Base-by-base conservation (phyloP, 371 early-diverging fungal species). In the Dentiscutata heterogama region DNA sequence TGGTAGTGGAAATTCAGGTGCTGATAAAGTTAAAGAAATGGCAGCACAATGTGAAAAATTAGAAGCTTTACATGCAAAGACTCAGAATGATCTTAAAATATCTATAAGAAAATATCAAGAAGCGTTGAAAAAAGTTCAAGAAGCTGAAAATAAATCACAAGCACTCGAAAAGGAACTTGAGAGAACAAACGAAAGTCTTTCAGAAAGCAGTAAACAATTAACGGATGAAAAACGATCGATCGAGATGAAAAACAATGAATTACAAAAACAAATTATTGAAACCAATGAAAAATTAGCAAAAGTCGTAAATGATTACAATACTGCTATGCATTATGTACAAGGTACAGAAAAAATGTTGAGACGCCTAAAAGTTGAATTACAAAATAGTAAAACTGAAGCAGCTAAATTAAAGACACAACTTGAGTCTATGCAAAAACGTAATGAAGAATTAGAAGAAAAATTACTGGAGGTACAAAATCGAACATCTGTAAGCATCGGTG, bases 311-410 rank as follows among this genome's bases (percentile, higher is more conserved):
- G 87, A 86, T 51, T 86, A 86, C 72, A 86, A 86, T 65, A 84
- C 86, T 2, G 86, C 87, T 1, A 74, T 86, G 16, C 87, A 85
- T n/a, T 86, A 86, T 51, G 87, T 79, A 29, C 84, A 86, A 39
- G 84, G 84, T 56, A 82, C 84, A 1, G 87, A 86, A 72, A 74
- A 78, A 16, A 84, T 83, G 81, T 75, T 86, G 20, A 83, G 85
- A 61, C 60, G 82, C 14, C 72, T 86, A 42, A 83, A 85, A 20
- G 87, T 85, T 61, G 86, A 86, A 22, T 80, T 79, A n/a, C 79
- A 84, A 46, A 80, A 71, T 1, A 78, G 64, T 60, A 83, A 82
- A 58, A 64, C 50, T 39, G 87, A 86, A 27, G 63, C 56, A 29
- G 84, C 79, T 4, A 64, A 64, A 11, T 50, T 75, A 1, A 81